These are phyloP conservation scores for Ramaria sp. DNA, from an alignment of 768 basidiomycete species.

Conservation along the genomic window DNA sequence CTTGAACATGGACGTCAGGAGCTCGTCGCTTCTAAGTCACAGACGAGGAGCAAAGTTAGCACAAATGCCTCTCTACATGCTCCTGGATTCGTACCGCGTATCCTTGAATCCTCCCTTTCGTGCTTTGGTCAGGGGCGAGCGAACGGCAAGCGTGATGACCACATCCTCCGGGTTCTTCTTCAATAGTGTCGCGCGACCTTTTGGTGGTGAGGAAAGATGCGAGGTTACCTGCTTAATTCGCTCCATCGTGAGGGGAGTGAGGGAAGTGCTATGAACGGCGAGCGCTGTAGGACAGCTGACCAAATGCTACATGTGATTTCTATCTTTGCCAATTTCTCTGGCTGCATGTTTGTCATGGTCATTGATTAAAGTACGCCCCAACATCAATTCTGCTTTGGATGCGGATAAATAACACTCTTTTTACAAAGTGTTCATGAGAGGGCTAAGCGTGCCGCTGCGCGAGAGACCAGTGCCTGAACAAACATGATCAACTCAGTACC, in stretches of 20 bases:
- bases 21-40: slow-evolving; percentile 15
- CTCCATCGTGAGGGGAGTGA: slow-evolving; percentile 32
- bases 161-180: slow-evolving; percentile 63
- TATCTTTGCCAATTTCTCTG: no score
- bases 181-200: slow-evolving; percentile 41
- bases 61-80: neutral
- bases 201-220: slow-evolving; percentile 35
- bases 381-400: no score
- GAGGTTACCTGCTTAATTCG: slow-evolving; percentile 57
- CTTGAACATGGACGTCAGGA: slow-evolving; percentile 52
- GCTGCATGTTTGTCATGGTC: no score
- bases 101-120: slow-evolving; percentile 71
- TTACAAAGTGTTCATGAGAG: no score
- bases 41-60: neutral
- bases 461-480: no score
- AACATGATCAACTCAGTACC: no score
- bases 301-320: no score
- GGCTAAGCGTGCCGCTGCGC: no score
- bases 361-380: no score
- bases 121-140: slow-evolving; percentile 66
- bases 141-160: slow-evolving; percentile 72
- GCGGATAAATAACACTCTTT: no score
- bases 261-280: neutral
- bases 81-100: slow-evolving; percentile 29
- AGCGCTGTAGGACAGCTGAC: no score